Conservation (phyloP, 768 basidiomycete genomes). For the Vararia minispora region DNA sequence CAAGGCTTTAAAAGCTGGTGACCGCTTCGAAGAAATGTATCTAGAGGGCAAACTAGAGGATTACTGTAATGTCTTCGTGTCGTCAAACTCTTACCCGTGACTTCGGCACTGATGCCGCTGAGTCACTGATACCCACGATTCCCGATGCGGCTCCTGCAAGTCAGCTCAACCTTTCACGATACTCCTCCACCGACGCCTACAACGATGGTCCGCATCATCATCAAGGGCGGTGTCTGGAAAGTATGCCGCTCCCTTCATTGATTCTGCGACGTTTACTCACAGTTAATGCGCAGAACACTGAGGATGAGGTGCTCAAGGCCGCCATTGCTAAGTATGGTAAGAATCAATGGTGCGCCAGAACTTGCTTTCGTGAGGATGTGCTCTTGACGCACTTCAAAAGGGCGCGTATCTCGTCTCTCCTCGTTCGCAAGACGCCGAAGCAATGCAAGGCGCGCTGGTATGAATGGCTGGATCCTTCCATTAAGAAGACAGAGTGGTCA, state of each 20-base stretch:
- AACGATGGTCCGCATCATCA: conserved; percentile 79
- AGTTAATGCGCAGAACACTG: conserved; percentile 57
- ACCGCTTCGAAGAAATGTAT: too few relatives aligned
- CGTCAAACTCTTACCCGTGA: too few relatives aligned
- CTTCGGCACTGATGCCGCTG: too few relatives aligned
- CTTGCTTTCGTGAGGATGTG: neutral
- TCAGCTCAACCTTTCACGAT: too few relatives aligned
- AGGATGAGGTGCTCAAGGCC: conserved; percentile 98
- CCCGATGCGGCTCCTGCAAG: too few relatives aligned
- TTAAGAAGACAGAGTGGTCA: conserved; percentile 99
- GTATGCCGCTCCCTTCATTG: conserved; percentile 24
- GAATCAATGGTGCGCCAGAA: conserved; percentile 67
- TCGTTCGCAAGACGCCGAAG: conserved; percentile 97
- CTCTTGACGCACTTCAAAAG: conserved; percentile 24
- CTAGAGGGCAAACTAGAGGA: too few relatives aligned
- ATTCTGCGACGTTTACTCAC: conserved; percentile 7
- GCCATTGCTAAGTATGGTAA: conserved; percentile 97
- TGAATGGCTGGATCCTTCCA: conserved; percentile 98
- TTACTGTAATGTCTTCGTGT: too few relatives aligned
- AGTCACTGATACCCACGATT: too few relatives aligned
- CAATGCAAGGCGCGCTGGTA: conserved; percentile 99
- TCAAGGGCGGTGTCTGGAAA: conserved; percentile 91
- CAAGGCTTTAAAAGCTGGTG: too few relatives aligned
- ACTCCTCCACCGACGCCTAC: neutral
- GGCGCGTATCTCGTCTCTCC: conserved; percentile 95